Base-by-base conservation (phyloP, 1,139 yeast species). In the Wickerhamomyces sp. region DNA sequence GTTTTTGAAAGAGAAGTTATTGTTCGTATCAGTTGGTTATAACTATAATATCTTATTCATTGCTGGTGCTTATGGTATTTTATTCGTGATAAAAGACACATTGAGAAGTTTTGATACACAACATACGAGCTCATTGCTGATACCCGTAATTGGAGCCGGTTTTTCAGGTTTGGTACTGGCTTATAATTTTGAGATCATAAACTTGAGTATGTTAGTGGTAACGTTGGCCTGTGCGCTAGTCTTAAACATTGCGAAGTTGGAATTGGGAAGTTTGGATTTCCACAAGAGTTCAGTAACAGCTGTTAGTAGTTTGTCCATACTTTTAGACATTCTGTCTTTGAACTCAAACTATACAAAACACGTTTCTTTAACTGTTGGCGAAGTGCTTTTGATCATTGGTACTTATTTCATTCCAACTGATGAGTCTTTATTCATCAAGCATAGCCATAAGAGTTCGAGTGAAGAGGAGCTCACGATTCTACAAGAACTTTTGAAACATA, bases 401-500 rank as follows among this genome's bases (percentile, higher is more conserved):
- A 41, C 49, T 6, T 35, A 29, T 0, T 30, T 42, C 5, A 44
- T 51, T 16, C 42, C 39, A 2, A 45, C 46, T 16, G 47, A 50
- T 31, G 39, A 41, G 2, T 30, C 33, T 10, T n/a, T 45, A 5
- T 41, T 45, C 14, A 26, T 3, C n/a, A 27, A 6, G 28, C 30
- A 28, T 12, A 38, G 28, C 21, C 20, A 28, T 32, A 11, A 22
- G 25, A 12, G 28, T 15, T 16, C 21, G 16, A 27, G 23, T 13
- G 37, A 37, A 9, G 37, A 39, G 13, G 49, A 50, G 34, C 38
- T 31, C 2, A 32, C 41, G 14, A 44, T 56, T 9, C 33, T 64
- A 12, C 51, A 49, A 20, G 67, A 78, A 46, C 54, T 82, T 31
- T 63, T 78, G 34, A 54, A 61, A 29, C 81, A 88, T 49, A 66